Evolutionary conservation across 208 protist species (phyloP).

Genomic region (Naegleria fowleri): DNA sequence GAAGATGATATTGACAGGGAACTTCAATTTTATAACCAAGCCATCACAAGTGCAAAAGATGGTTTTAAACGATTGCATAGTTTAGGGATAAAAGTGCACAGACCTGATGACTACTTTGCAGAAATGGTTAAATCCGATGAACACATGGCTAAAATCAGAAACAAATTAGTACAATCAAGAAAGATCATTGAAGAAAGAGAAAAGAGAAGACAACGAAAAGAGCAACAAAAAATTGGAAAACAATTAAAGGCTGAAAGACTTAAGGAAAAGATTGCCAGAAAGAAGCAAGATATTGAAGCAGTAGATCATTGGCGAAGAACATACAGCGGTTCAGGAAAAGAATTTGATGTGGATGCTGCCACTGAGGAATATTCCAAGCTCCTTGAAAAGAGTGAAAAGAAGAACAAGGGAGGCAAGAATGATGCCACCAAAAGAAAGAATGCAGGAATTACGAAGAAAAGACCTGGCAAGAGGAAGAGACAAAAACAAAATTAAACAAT

Average conservation of each 20-base stretch:
- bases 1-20: conserved; percentile 29
- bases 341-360: background rate
- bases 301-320: conserved; percentile 5
- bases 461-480: background rate
- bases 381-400: background rate
- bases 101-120: conserved; percentile 86
- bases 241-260: background rate
- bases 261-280: background rate
- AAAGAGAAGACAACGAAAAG: background rate
- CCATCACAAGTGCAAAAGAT: conserved; percentile 64
- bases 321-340: background rate
- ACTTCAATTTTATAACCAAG: conserved; percentile 56
- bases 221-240: conserved; percentile 20
- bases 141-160: conserved; percentile 83
- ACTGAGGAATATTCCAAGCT: background rate
- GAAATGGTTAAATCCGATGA: conserved; percentile 91
- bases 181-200: conserved; percentile 8
- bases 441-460: background rate
- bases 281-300: background rate
- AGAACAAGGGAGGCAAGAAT: background rate
- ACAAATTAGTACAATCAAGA: conserved; percentile 26
- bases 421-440: background rate
- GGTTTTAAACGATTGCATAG: conserved; percentile 67
- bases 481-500: background rate
- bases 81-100: conserved; percentile 66